Percentiles rank a stretch among this genome's conserved stretches.
Evolutionary conservation across 2,329 filamentous ascomycete genomes (phyloP).

Genomic region (Colletotrichum sp.): DNA sequence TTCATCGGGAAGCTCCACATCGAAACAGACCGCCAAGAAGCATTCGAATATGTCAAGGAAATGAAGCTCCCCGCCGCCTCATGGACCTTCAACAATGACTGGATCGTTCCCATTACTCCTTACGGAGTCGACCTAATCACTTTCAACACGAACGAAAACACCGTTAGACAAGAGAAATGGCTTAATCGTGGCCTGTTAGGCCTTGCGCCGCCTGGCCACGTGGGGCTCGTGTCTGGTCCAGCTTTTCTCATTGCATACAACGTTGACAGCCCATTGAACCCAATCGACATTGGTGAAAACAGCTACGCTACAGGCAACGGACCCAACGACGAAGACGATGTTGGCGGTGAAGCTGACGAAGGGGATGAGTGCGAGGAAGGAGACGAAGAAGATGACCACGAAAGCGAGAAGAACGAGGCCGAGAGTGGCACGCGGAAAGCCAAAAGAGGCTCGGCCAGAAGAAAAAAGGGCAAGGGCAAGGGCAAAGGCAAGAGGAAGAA

Average conservation of each 20-base stretch:
- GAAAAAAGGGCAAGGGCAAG: accelerated
- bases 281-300: accelerated
- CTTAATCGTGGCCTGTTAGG: neutral
- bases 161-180: neutral
- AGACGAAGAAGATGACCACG: neutral
- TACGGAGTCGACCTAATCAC: neutral
- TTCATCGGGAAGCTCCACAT: neutral
- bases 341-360: accelerated
- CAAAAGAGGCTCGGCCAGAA: neutral
- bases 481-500: neutral
- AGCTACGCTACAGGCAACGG: neutral
- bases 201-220: neutral
- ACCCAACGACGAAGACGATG: accelerated
- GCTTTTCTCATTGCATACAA: neutral
- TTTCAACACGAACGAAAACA: neutral
- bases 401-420: accelerated
- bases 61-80: neutral
- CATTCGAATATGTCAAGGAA: neutral
- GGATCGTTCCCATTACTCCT: accelerated
- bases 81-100: neutral
- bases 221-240: neutral
- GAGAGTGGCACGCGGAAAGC: neutral
- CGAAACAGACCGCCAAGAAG: neutral
- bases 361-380: neutral
- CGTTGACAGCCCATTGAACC: neutral